Evolutionary conservation across 2,329 filamentous ascomycete species (phyloP), one percentile per base, ranked within the genome.

Genomic region (Pseudophaeomoniella oleicola): DNA sequence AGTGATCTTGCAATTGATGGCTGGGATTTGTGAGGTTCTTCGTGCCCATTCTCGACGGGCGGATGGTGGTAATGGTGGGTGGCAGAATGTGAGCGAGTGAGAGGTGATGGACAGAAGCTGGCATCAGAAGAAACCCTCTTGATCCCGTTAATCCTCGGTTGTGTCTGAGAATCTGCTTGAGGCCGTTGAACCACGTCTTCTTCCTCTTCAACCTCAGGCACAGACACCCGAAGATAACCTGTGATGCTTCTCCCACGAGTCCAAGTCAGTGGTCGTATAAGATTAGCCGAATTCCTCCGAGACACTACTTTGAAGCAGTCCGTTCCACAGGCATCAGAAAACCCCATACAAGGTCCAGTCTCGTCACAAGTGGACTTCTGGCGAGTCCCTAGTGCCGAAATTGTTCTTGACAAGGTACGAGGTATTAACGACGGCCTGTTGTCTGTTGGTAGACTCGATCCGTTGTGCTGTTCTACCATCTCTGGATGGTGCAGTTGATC

Each of bases 321-420:
- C 16, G 62, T 59, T 1, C 73, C 72, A 46, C 74, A 78, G 1
- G 71, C 65, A 44, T 77, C 70, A 3, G 71, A 72, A 44, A 71
- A 70, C 0, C 75, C 75, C 45, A 70, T 72, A 44, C 75, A 79
- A 13, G 71, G 69, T 0, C 71, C 73, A 36, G 66, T 57, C 37
- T 71, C 64, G 42, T 75, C 69, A 44, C 74, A 78, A 3, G 58
- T 50, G 1, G 63, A 50, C 41, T 69, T 69, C 17, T 60, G 58
- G 3, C 60, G 60, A 6, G 58, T 58, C 6, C 75, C 60, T 5
- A 76, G 52, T 30, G 64, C 59, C 5, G 61, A 64, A 15, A 76
- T 53, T 17, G 54, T 58, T 15, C 55, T 54, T 2, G 54, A 50
- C 5, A 64, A 42, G 12, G 35, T 42, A 4, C 50, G 51, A 27